These are phyloP conservation scores for Mucor mucedo DNA, from an alignment of 371 early-diverging fungal species.

Conservation along the genomic window DNA sequence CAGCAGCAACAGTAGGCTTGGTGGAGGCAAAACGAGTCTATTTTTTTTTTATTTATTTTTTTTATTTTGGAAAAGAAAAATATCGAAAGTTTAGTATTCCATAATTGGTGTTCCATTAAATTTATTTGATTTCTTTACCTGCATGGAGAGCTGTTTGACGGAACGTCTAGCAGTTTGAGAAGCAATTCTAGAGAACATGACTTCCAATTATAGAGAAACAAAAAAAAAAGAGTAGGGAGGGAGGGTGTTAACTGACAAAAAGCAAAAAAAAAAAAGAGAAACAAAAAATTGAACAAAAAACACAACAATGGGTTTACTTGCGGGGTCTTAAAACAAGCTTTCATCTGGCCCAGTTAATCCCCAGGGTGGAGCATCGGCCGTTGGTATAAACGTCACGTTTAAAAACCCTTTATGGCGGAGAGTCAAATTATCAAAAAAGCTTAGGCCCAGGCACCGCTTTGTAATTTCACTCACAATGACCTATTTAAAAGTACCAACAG, in stretches of 20 bases:
- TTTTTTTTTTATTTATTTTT: background rate
- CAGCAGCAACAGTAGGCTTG: constrained; percentile 35
- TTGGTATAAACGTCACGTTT: no score
- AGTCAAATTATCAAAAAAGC: no score
- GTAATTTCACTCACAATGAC: no score
- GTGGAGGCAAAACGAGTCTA: constrained; percentile 58
- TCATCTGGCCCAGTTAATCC: no score
- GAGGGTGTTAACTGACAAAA: constrained; percentile 1
- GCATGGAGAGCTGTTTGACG: constrained; percentile 23
- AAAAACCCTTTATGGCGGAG: no score
- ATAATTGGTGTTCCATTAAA: no score
- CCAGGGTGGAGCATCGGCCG: no score
- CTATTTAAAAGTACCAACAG: no score
- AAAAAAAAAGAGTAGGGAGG: constrained; percentile 24
- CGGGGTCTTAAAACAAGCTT: background rate
- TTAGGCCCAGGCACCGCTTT: no score
- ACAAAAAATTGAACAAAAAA: background rate
- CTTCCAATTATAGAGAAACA: constrained; percentile 8
- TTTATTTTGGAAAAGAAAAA: no score
- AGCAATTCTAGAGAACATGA: constrained; percentile 31
- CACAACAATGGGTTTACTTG: background rate
- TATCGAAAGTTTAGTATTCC: no score
- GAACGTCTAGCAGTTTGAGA: constrained; percentile 32
- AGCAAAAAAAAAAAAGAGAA: background rate
- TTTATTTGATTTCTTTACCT: constrained; percentile 4